phyloP scores from a whole-genome alignment of 192 early-diverging fungal genomes.

The Backusella mclennaniae region DNA sequence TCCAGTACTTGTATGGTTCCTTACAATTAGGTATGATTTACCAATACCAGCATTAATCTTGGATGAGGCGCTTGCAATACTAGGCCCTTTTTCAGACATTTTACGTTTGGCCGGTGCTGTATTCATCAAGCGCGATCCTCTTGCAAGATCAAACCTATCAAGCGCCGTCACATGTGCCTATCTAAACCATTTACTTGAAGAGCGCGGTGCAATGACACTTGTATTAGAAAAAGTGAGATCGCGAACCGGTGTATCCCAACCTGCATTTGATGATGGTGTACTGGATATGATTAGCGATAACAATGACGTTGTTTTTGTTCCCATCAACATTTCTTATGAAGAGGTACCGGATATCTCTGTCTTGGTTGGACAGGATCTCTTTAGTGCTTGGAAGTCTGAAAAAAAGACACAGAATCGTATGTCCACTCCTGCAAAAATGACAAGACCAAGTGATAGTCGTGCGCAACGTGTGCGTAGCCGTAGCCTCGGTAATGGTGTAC shows the following conservation, averaged over 20 bases:
- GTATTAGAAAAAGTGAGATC: slow-evolving; percentile 16
- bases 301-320: slow-evolving; percentile 12
- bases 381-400: neutral
- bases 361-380: slow-evolving; percentile 8
- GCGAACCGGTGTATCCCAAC: neutral
- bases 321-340: slow-evolving; percentile 19
- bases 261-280: slow-evolving; percentile 4
- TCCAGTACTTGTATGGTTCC: slow-evolving; percentile 12
- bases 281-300: slow-evolving; percentile 7
- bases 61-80: slow-evolving; percentile 12
- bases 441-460: slow-evolving; percentile 9
- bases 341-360: slow-evolving; percentile 9
- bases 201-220: slow-evolving; percentile 9
- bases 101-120: slow-evolving; percentile 13
- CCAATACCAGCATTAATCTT: slow-evolving; percentile 11
- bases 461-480: slow-evolving; percentile 9
- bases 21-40: slow-evolving; percentile 16
- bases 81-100: slow-evolving; percentile 13
- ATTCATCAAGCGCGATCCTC: slow-evolving; percentile 16
- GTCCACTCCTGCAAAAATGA: slow-evolving; percentile 13
- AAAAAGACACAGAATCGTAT: neutral
- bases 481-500: neutral
- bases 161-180: slow-evolving; percentile 15
- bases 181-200: neutral
- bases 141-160: neutral